Percentiles rank a stretch among this genome's conserved stretches.
phyloP scores from a whole-genome alignment of 371 early-diverging fungal species.

The Mucor velutinosus region DNA sequence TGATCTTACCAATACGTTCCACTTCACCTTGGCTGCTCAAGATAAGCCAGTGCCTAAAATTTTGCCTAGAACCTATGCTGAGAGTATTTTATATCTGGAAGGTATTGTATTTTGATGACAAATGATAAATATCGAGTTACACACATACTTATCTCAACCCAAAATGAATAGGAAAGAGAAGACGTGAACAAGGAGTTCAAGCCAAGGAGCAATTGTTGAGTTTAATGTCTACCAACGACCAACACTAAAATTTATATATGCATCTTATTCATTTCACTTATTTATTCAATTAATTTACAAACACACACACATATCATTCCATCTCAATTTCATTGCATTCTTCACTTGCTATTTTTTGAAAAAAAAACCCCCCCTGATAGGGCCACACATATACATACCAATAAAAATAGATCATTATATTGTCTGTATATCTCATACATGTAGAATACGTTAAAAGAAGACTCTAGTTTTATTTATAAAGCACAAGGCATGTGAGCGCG shows the following conservation, averaged over 20 bases:
- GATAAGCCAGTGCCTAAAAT: conserved; percentile 31
- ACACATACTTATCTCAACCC: not conserved
- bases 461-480: no score
- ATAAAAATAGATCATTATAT: no score
- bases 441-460: no score
- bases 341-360: not conserved
- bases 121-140: conserved; percentile 6
- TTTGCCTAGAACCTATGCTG: conserved; percentile 77
- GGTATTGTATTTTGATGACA: conserved; percentile 39
- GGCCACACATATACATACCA: not conserved
- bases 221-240: conserved; percentile 8
- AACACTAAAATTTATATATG: not conserved
- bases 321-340: not conserved
- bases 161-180: conserved; percentile 17
- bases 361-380: not conserved
- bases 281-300: not conserved
- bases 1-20: conserved; percentile 81
- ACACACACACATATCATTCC: not conserved
- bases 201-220: conserved; percentile 17
- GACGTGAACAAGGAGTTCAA: conserved; percentile 23
- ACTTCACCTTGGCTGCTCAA: conserved; percentile 72
- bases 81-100: conserved; percentile 76
- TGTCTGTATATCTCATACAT: no score
- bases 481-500: no score
- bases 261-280: not conserved